These are phyloP conservation scores for Suillus americanus DNA, from an alignment of 768 basidiomycete species.

Conservation along the genomic window DNA sequence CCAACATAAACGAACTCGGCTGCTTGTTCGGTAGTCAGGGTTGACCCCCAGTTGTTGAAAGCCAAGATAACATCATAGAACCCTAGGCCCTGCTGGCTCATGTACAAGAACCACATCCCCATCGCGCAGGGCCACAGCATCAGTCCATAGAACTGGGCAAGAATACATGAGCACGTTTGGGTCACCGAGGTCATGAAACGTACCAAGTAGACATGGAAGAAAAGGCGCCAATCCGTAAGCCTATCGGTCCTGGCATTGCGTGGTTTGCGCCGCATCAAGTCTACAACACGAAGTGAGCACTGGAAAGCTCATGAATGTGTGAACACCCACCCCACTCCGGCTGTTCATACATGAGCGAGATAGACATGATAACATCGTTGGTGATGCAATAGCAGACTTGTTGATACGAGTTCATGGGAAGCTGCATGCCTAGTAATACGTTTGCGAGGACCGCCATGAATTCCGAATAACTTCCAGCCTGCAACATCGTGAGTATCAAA, in stretches of 20 bases:
- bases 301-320: background rate
- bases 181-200: conserved; percentile 17
- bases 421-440: conserved; percentile 51
- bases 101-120: conserved; percentile 41
- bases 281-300: conserved; percentile 13
- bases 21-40: conserved; percentile 22
- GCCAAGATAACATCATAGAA: conserved; percentile 38
- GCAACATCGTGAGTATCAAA: conserved; percentile 6
- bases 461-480: conserved; percentile 50
- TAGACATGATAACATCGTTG: conserved; percentile 43
- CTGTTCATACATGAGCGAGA: conserved; percentile 43
- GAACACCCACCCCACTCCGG: conserved; percentile 35
- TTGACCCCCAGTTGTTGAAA: conserved; percentile 34
- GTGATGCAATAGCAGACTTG: conserved; percentile 48
- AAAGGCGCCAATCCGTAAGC: conserved; percentile 47
- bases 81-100: conserved; percentile 32
- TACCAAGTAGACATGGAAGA: conserved; percentile 49
- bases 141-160: conserved; percentile 38
- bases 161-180: background rate
- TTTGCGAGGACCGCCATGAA: conserved; percentile 51
- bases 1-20: conserved; percentile 38
- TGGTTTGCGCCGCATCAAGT: conserved; percentile 41
- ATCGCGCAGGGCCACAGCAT: conserved; percentile 46
- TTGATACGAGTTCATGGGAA: conserved; percentile 46
- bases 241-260: conserved; percentile 45